Base-by-base conservation (phyloP, 164 flowering plant species). In the Aristolochia contorta region DNA sequence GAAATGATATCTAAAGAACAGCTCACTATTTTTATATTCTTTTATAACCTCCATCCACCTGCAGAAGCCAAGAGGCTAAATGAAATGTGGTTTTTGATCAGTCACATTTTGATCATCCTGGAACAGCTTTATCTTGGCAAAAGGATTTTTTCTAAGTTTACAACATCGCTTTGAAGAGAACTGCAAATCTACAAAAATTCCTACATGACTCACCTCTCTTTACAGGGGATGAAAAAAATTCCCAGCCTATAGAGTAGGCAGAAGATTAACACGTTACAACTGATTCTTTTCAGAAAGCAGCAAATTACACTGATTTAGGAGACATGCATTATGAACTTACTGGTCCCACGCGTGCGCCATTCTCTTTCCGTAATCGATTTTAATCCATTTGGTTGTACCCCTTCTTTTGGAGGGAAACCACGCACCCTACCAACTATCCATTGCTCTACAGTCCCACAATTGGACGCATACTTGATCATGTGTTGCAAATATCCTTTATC, bases 371-470 rank as follows among this genome's bases (percentile, higher is more conserved):
- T 81, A n/a, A 86, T 60, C 21, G 98, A 82, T 60, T 67, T 74
- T 67, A 84, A 20, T 54, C 96, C 96, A 67, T 83, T 58, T 23
- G 63, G 58, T 67, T 85, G 86, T 22, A 69, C 68, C 18, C 65
- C 85, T 63, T 81, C 85, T 52, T 65, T 78, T 12, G 95, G 83
- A 62, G 94, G 97, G 73, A 69, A 89, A 54, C 96, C 97, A 37
- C 73, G 73, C 13, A 45, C 57, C 48, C 81, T 73, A 7, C 75
- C 84, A 43, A 71, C 80, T 24, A 69, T 23, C 97, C 98, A 90
- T 60, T 90, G 94, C 56, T 86, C 86, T 47, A 72, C 73, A 46
- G 84, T 82, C 6, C 96, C 97, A 67, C 89, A 84, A 68, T 78
- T 72, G 24, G 83, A 84, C 14, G 96, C 97, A 68, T 84, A 90